phyloP scores from a whole-genome alignment of 345 rosid species.

The Turnera subulata region DNA sequence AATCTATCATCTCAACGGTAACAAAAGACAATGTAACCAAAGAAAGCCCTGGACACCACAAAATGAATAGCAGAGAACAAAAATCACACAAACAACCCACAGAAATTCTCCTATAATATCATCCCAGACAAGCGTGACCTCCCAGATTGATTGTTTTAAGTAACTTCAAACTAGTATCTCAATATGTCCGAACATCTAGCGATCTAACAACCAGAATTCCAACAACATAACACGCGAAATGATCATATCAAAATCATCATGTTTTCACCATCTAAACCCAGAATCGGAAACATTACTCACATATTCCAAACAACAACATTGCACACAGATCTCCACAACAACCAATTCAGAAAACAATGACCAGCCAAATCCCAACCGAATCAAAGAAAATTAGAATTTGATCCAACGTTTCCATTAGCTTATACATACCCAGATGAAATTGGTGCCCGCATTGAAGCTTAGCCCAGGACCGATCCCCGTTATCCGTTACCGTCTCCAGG shows the following conservation, averaged over 20 bases:
- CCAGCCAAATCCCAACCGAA: not conserved
- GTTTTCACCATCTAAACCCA: not conserved
- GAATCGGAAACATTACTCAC: not conserved
- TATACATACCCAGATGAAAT: conserved; percentile 75
- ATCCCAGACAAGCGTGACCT: too few species aligned
- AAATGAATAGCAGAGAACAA: too few species aligned
- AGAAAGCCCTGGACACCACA: too few species aligned
- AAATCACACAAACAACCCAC: too few species aligned
- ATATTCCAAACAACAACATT: conserved; percentile 1
- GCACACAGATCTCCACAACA: conserved; percentile 23
- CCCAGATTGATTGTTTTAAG: too few species aligned
- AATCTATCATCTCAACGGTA: too few species aligned
- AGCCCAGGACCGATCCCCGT: conserved; percentile 94
- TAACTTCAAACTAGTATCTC: too few species aligned
- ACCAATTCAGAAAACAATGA: not conserved
- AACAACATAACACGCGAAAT: not conserved
- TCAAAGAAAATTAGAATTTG: not conserved
- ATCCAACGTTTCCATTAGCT: not conserved
- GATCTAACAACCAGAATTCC: not conserved
- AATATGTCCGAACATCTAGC: too few species aligned
- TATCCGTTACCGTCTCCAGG: conserved; percentile 66
- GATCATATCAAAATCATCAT: not conserved
- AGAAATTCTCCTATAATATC: too few species aligned
- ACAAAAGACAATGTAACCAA: too few species aligned
- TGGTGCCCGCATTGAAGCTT: conserved; percentile 96